These are phyloP conservation scores for Brassica incana DNA, from an alignment of 345 rosid species.

Conservation along the genomic window DNA sequence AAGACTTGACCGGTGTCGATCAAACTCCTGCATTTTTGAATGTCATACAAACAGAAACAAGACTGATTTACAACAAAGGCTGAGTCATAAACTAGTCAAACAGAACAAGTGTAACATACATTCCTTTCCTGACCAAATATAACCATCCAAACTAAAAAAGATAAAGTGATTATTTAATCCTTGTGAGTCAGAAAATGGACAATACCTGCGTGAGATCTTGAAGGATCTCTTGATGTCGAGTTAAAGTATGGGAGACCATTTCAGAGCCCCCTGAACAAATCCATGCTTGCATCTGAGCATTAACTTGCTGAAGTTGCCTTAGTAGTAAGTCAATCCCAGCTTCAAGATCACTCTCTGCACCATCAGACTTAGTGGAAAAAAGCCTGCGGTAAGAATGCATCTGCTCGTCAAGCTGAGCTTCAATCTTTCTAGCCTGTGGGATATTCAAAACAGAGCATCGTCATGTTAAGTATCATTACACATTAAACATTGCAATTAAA, in stretches of 20 bases:
- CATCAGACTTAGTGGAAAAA: constrained; percentile 67
- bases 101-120: neutral
- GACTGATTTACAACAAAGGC: no score
- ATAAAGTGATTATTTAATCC: neutral
- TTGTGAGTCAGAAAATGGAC: neutral
- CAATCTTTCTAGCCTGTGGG: constrained; percentile 84
- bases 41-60: constrained; percentile 2
- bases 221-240: constrained; percentile 94
- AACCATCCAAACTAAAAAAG: no score
- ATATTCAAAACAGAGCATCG: constrained; percentile 10
- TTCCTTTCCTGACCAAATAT: neutral
- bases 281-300: constrained; percentile 93
- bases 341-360: constrained; percentile 72
- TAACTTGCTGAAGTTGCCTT: constrained; percentile 81
- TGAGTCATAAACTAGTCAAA: no score
- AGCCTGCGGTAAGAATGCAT: constrained; percentile 86
- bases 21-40: constrained; percentile 81
- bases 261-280: constrained; percentile 97
- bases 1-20: constrained; percentile 84
- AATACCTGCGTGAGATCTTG: constrained; percentile 76
- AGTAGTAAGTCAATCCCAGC: constrained; percentile 66
- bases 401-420: constrained; percentile 98
- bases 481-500: neutral
- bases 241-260: constrained; percentile 97
- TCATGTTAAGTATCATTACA: neutral